Evolutionary conservation across 352 stramenopile species (phyloP), one percentile per base, ranked within the genome.

Genomic region (Thalassiosira tumida): DNA sequence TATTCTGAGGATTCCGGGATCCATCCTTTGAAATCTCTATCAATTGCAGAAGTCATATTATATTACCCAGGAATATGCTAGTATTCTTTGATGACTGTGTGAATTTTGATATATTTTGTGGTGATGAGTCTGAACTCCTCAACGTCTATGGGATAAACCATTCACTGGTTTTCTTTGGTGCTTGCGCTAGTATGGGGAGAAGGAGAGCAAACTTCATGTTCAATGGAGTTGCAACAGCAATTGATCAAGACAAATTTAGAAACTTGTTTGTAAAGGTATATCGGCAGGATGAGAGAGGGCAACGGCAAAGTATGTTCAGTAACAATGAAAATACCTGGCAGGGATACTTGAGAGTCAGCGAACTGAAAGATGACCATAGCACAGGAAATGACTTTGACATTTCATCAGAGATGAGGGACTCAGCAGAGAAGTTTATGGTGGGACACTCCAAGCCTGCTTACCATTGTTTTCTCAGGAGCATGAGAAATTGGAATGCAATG

Each of bases 1-100:
- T 59, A 59, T 59, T 59, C 47, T 59, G 47, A 21, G 47, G 47
- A 59, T 59, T 59, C 47, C 47, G 21, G 47, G 47, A 59, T 59
- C 47, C 10, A 21, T 59, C 47, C 47, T 59, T 59, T 10, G 47
- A 59, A 59, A 59, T 59, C 47, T 21, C 47, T 59, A 59, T 59
- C 47, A 59, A 59, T 59, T 59, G 47, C 47, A 21, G 10, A 59
- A 59, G 21, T 59, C 47, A 59, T 59, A 21, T 59, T 21, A 59
- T 59, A 59, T 59, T 59, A 21, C 47, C 47, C 47, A 59, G 47
- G 21, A 21, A 59, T 59, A 59, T 59, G 47, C 47, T 59, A 59
- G 47, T 59, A 59, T 59, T 59, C 47, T 59, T 59, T 59, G 47
- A 59, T 59, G 47, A 59, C 47, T 59, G 47, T 59, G 47, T 59